Evolutionary conservation across 352 stramenopile genomes (phyloP), one percentile per base, ranked within the genome.

Genomic region (Halophytophthora batemanensis): DNA sequence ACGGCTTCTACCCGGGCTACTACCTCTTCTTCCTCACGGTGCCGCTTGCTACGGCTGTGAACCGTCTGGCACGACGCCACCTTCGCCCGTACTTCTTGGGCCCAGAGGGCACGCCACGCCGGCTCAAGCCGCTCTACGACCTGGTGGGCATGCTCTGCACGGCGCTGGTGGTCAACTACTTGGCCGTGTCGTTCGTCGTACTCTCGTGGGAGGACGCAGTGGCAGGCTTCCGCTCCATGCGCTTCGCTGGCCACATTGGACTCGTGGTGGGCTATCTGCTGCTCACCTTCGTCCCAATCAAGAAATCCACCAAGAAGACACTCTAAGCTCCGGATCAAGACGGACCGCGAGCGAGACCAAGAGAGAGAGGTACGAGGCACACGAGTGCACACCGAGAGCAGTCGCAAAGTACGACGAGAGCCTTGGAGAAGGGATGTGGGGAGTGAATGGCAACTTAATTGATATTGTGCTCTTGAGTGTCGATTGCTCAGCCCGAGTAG

Each of bases 1-100:
- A 99, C 71, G 96, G 96, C n/a, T 99, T 99, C 58, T 99, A 99
- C 65, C 95, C 95, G 10, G 96, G 95, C 13, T 99, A 99, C 77
- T 98, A 98, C 70, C 60, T 98, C 11, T 98, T 98, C 68, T 98
- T 98, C 75, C 37, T 53, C 7, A 58, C 54, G 61, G 69, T 91
- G 25, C 76, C 81, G 15, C 45, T 92, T 8, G 74, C 79, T 2
- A 92, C 81, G 10, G 52, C 77, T 0, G 79, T 90, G 38, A 88
- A 90, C 59, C 78, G 81, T 17, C 45, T 88, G 41, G 73, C 77
- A 25, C 56, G 56, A 40, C 69, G 66, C 46, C 69, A 73, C 21
- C 45, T 89, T n/a, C 77, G 80, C 8, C 74, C 76, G 28, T 66
- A 81, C 48, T 81, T 89, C 43, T 19, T 86, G 15, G 54, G 47